phyloP scores from a whole-genome alignment of 495 filamentous ascomycete species.

The Aspergillus cristatus region DNA sequence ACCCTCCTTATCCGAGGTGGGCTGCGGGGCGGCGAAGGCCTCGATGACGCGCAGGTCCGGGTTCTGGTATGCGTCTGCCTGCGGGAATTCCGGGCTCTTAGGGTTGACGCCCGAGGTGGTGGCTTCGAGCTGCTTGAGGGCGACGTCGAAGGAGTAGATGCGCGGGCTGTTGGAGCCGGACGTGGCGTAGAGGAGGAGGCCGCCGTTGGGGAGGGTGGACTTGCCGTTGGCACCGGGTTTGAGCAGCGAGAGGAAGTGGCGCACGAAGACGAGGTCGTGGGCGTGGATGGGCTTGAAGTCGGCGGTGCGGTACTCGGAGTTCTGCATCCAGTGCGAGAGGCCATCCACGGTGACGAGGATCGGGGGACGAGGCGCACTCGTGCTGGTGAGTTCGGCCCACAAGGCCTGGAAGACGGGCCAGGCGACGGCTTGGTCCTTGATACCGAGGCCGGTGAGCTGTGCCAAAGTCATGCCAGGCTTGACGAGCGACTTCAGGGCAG shows the following conservation, averaged over 20 bases:
- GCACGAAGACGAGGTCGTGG: conserved; percentile 69
- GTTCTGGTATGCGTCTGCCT: conserved; percentile 51
- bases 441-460: conserved; percentile 58
- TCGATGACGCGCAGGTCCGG: conserved; percentile 60
- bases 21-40: conserved; percentile 26
- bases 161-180: conserved; percentile 54
- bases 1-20: conserved; percentile 18
- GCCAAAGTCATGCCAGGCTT: conserved; percentile 54
- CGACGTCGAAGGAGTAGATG: conserved; percentile 55
- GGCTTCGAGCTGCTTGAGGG: conserved; percentile 44
- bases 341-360: conserved; percentile 72
- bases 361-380: conserved; percentile 57
- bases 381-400: conserved; percentile 65
- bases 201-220: conserved; percentile 60
- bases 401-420: conserved; percentile 77
- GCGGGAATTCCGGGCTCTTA: conserved; percentile 36
- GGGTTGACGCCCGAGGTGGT: conserved; percentile 25
- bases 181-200: conserved; percentile 66
- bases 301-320: conserved; percentile 61
- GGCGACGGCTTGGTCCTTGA: conserved; percentile 62
- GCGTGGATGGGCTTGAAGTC: conserved; percentile 70
- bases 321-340: conserved; percentile 67
- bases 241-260: conserved; percentile 65
- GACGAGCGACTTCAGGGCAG: conserved; percentile 44
- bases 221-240: conserved; percentile 36